These are phyloP conservation scores for Cyberlindnera euphorbiae DNA, from an alignment of 805 yeast genomes.

Conservation along the genomic window DNA sequence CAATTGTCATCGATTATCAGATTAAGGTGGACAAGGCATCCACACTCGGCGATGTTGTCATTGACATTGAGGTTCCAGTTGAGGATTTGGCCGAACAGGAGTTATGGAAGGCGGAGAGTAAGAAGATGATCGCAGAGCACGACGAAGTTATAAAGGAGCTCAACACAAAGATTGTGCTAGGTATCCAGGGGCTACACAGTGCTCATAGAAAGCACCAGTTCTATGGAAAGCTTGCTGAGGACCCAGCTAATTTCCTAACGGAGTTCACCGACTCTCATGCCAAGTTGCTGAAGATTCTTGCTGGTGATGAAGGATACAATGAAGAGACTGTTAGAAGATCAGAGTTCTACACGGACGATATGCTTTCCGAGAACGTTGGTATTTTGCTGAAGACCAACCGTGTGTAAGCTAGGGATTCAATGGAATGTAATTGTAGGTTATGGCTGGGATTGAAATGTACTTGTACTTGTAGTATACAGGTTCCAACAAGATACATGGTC, in stretches of 20 bases:
- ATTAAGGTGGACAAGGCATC: slow-evolving; percentile 73
- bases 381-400: slow-evolving; percentile 57
- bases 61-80: slow-evolving; percentile 66
- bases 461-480: too few species aligned
- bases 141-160: slow-evolving; percentile 32
- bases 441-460: not conserved
- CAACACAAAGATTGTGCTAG: slow-evolving; percentile 30
- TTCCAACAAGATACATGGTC: too few species aligned
- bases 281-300: slow-evolving; percentile 76
- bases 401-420: slow-evolving; percentile 3
- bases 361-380: slow-evolving; percentile 74
- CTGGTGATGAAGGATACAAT: slow-evolving; percentile 85
- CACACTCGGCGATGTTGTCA: slow-evolving; percentile 73
- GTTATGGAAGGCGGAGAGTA: slow-evolving; percentile 28
- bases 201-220: slow-evolving; percentile 69
- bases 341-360: slow-evolving; percentile 69
- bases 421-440: too few species aligned
- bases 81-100: slow-evolving; percentile 28
- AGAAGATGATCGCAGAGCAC: slow-evolving; percentile 23
- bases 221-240: slow-evolving; percentile 63
- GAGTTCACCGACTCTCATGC: slow-evolving; percentile 77
- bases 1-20: slow-evolving; percentile 70
- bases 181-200: slow-evolving; percentile 46
- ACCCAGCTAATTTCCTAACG: slow-evolving; percentile 73
- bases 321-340: slow-evolving; percentile 87